phyloP scores from a whole-genome alignment of 495 filamentous ascomycete species.

The Darksidea phi region DNA sequence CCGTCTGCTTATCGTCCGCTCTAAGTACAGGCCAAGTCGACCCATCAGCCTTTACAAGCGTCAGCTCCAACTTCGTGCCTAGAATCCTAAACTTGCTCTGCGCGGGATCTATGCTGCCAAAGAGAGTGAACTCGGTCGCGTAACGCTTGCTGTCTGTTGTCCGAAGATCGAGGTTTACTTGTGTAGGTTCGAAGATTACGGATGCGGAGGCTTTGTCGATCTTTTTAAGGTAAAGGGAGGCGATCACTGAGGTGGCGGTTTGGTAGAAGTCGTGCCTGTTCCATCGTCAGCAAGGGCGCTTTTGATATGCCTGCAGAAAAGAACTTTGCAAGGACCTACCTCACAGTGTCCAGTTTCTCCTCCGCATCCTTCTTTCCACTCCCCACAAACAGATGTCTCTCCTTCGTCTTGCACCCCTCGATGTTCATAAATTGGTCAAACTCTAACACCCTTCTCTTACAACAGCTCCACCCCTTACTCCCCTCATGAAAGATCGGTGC shows the following conservation, averaged over 20 bases:
- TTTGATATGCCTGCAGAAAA: background rate
- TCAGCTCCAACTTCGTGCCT: constrained; percentile 93
- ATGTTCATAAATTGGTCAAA: constrained; percentile 98
- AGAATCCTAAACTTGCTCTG: constrained; percentile 78
- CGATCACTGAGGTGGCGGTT: constrained; percentile 78
- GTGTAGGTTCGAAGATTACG: constrained; percentile 61
- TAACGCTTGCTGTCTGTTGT: constrained; percentile 86
- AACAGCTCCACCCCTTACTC: constrained; percentile 95
- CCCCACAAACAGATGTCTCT: constrained; percentile 81
- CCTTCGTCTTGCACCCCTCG: constrained; percentile 79
- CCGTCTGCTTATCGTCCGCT: constrained; percentile 73
- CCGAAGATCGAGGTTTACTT: constrained; percentile 71
- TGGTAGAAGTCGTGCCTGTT: constrained; percentile 91
- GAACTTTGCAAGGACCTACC: constrained; percentile 51
- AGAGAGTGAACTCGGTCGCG: constrained; percentile 70
- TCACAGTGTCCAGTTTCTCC: constrained; percentile 65
- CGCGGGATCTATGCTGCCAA: constrained; percentile 68
- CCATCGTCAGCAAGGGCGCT: background rate
- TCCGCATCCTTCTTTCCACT: constrained; percentile 65
- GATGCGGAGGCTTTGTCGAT: constrained; percentile 77
- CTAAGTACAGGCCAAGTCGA: constrained; percentile 86
- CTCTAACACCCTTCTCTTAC: constrained; percentile 90
- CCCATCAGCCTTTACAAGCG: constrained; percentile 76
- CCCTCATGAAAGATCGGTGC: constrained; percentile 93
- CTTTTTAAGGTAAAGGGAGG: constrained; percentile 94